phyloP scores from a whole-genome alignment of 768 basidiomycete species.

The Phaeolepiota aurea region DNA sequence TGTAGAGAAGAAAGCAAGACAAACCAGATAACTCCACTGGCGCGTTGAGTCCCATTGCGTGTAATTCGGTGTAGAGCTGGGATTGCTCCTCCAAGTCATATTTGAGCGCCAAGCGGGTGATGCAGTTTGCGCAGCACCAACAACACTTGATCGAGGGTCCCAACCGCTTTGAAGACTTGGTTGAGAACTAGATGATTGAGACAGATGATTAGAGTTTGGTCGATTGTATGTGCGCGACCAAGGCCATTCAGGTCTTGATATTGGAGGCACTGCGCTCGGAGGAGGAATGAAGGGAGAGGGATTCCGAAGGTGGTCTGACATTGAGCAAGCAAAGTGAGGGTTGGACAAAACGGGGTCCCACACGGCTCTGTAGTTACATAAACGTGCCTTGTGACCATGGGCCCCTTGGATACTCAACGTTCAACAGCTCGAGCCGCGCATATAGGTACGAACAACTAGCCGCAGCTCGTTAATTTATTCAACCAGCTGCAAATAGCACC shows the following conservation, averaged over 20 bases:
- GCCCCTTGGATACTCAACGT: too few relatives aligned
- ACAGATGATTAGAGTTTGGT: constrained; percentile 25
- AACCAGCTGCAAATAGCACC: too few relatives aligned
- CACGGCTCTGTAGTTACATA: too few relatives aligned
- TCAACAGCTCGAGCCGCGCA: too few relatives aligned
- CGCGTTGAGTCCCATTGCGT: constrained; percentile 39
- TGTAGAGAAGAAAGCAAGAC: constrained; percentile 10
- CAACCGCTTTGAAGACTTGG: constrained; percentile 18
- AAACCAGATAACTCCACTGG: constrained; percentile 60
- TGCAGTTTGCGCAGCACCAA: constrained; percentile 14
- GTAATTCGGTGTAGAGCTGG: constrained; percentile 16
- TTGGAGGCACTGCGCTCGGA: constrained; percentile 35
- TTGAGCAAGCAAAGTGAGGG: too few relatives aligned
- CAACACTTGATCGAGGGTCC: constrained; percentile 21
- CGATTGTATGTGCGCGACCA: constrained; percentile 34
- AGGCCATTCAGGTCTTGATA: constrained; percentile 55
- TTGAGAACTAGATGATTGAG: constrained; percentile 18
- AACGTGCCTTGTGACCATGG: too few relatives aligned
- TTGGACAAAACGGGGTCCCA: too few relatives aligned
- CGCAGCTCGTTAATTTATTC: too few relatives aligned
- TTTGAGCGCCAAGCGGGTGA: constrained; percentile 13
- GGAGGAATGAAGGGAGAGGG: constrained; percentile 34
- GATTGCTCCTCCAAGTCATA: constrained; percentile 11
- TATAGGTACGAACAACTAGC: too few relatives aligned
- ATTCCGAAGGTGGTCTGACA: constrained; percentile 30